Conservation (phyloP, 2,329 filamentous ascomycete genomes). For the Penicillium nordicum region DNA sequence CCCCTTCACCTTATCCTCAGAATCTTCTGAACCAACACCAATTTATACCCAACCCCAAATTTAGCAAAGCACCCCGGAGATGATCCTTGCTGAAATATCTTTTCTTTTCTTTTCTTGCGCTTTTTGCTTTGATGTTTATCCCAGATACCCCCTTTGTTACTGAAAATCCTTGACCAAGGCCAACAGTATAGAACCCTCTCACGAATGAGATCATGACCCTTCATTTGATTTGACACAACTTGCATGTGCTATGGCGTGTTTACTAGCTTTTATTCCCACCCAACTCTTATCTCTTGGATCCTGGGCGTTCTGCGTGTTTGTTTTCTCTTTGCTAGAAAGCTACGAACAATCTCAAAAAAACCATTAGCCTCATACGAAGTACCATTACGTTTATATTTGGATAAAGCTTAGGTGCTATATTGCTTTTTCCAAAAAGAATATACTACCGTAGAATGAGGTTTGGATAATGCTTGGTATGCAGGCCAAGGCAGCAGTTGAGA, state of each 20-base stretch:
- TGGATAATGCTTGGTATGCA: background rate
- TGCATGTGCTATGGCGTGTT: constrained; percentile 4
- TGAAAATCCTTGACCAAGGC: constrained; percentile 2
- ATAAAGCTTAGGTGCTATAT: background rate
- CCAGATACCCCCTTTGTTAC: constrained; percentile 13
- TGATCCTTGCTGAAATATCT: background rate
- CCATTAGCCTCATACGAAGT: background rate
- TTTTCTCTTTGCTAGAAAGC: background rate
- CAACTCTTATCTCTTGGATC: background rate
- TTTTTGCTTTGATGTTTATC: constrained; percentile 1
- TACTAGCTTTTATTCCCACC: background rate
- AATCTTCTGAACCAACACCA: background rate
- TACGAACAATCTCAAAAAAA: background rate
- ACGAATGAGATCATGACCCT: constrained; percentile 12
- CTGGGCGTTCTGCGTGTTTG: background rate
- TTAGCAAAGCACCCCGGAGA: background rate
- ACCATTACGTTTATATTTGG: background rate
- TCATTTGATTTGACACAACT: background rate
- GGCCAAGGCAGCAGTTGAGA: background rate
- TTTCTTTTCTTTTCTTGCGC: background rate
- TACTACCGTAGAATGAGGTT: no score
- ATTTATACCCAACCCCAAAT: background rate
- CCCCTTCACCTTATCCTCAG: background rate
- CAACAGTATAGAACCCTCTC: constrained; percentile 8
- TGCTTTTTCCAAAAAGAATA: background rate